Evolutionary conservation across 1,284 basidiomycete genomes (phyloP).

Genomic region (Trametes polyzona): DNA sequence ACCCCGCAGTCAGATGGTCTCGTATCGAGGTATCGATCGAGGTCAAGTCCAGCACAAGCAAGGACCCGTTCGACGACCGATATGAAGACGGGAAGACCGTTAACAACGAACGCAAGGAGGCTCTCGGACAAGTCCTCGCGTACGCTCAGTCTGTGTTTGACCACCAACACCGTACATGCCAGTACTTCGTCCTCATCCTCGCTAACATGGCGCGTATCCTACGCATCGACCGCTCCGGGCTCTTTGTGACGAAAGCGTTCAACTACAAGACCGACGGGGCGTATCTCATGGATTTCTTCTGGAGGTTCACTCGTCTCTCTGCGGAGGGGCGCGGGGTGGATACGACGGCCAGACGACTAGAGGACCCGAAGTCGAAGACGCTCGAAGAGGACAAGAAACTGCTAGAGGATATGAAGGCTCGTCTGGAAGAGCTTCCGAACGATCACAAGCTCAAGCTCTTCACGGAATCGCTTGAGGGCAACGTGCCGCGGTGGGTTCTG

Average conservation of each 20-base stretch:
- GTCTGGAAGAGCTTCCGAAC: slow-evolving; percentile 2
- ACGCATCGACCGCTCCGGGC: slow-evolving; percentile 12
- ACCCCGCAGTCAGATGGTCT: not conserved
- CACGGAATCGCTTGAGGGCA: not conserved
- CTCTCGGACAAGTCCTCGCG: not conserved
- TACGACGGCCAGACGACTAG: slow-evolving; percentile 3
- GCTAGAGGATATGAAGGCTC: not conserved
- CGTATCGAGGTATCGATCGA: not conserved
- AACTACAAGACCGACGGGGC: slow-evolving; percentile 4
- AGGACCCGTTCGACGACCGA: not conserved
- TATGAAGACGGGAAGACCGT: not conserved
- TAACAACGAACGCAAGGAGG: not conserved
- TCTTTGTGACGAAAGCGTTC: slow-evolving; percentile 4
- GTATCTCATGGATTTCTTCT: slow-evolving; percentile 6
- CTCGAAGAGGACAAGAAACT: not conserved
- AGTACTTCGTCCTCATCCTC: not conserved
- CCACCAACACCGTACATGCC: not conserved
- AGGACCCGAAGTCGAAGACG: not conserved
- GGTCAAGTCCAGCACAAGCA: not conserved
- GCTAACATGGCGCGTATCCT: not conserved
- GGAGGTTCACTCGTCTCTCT: not conserved
- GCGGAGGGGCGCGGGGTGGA: slow-evolving; percentile 7
- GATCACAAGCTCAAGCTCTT: not conserved
- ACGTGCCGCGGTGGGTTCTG: not conserved
- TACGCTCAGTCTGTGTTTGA: not conserved